Conservation (phyloP, 257 asterid species). For the Ehretia macrophylla region DNA sequence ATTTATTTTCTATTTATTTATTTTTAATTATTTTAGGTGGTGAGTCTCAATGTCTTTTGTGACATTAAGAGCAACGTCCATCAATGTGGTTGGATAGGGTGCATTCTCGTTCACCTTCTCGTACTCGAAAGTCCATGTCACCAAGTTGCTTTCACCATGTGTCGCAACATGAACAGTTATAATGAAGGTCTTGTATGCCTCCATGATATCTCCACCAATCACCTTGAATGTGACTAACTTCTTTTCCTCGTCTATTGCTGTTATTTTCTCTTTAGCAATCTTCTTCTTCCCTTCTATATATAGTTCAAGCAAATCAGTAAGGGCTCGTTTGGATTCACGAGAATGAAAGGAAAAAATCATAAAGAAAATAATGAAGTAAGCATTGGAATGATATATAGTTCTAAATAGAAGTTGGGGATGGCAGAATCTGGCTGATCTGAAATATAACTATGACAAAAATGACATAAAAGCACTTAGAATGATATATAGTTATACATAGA, state of each 20-base stretch:
- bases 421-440: no score
- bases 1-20: no score
- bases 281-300: constrained; percentile 2
- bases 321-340: no score
- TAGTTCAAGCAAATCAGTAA: not conserved
- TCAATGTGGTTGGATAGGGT: not conserved
- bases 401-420: no score
- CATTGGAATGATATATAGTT: no score
- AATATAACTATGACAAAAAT: no score
- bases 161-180: not conserved
- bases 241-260: not conserved
- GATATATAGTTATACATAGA: no score
- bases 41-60: constrained; percentile 8
- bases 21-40: not conserved
- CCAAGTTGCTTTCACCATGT: not conserved
- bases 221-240: not conserved
- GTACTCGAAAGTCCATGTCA: constrained; percentile 5
- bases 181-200: not conserved
- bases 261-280: not conserved
- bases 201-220: constrained; percentile 1
- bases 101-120: not conserved
- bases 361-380: no score
- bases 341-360: no score
- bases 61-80: not conserved
- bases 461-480: no score